A percentile compares a stretch with the other conserved stretches of the same genome.
These are phyloP conservation scores for Dryas octopetala DNA, from an alignment of 306 rosid genomes.

Conservation along the genomic window DNA sequence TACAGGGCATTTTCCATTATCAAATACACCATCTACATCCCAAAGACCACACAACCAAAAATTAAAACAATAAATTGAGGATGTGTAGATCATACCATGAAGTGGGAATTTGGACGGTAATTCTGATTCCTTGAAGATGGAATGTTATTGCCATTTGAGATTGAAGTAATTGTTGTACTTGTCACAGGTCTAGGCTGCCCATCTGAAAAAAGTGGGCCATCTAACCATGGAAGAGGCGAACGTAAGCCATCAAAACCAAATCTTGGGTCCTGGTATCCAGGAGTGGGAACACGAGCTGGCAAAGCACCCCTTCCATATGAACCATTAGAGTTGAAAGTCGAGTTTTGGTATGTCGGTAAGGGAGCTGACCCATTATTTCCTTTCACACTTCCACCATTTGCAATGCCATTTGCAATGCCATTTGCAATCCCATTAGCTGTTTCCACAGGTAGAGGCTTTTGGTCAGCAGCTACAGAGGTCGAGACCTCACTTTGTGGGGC, in stretches of 20 bases:
- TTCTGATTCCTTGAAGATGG: constrained; percentile 68
- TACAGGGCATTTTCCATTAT: not conserved
- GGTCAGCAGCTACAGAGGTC: constrained; percentile 67
- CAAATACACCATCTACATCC: not conserved
- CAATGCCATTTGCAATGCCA: constrained; percentile 51
- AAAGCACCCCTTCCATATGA: constrained; percentile 48
- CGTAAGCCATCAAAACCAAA: constrained; percentile 60
- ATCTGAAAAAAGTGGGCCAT: constrained; percentile 69
- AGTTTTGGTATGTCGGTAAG: constrained; percentile 37
- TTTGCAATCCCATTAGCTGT: constrained; percentile 62
- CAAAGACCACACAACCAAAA: not conserved
- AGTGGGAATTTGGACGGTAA: constrained; percentile 72
- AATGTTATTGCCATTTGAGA: constrained; percentile 48
- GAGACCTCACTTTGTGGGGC: constrained; percentile 65
- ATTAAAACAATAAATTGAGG: not conserved
- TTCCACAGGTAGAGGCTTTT: constrained; percentile 66
- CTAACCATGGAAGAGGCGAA: constrained; percentile 67
- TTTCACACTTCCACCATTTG: constrained; percentile 50
- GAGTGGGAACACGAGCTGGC: constrained; percentile 63
- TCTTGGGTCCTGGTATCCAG: constrained; percentile 87
- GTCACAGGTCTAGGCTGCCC: constrained; percentile 78
- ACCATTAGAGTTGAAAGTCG: constrained; percentile 39
- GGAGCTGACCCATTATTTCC: constrained; percentile 51
- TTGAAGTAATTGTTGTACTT: constrained; percentile 50
- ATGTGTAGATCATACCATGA: constrained; percentile 47